Evolutionary conservation across 2,329 filamentous ascomycete species (phyloP), one percentile per base, ranked within the genome.

Genomic region (Pseudogymnoascus pannorum): DNA sequence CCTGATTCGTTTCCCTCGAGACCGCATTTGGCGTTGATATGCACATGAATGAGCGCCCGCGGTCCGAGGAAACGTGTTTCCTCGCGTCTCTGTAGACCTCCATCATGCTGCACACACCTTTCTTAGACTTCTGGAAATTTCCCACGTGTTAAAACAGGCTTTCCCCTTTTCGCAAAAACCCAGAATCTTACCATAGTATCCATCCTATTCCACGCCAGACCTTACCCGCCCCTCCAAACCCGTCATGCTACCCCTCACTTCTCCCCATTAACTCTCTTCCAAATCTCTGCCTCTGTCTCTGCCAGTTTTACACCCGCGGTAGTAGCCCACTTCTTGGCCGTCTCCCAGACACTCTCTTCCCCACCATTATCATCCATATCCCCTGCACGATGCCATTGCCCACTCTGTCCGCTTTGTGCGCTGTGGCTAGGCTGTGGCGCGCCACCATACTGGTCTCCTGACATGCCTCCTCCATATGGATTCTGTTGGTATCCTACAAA

Each of bases 241-340:
- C 22, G 24, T 29, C 8, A 60, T 33, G 6, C 24, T 60, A 31
- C 24, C 31, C 29, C 44, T 40, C 24, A 51, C 68, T 76, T 80
- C 57, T 81, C 76, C 73, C 83, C 84, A 73, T 84, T 86, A 69
- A 87, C 83, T 69, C 78, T 80, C 72, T 79, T 81, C 84, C 84
- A 87, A 22, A 87, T 79, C 72, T 86, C 82, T 58, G 75, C 76
- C 75, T 87, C 84, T 12, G 82, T 83, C 12, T 79, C 81, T 7
- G 78, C 80, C 26, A 87, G 72, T 69, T 79, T 82, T 64, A 80
- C 79, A 58, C 84, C 83, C 5, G 83, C 84, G 33, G 77, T 78
- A 63, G 77, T 74, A 51, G 80, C 82, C 76, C 81, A 79, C 71
- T 82, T 84, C 75, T 81, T 84, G 9, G 82, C 82, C 54, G 79